Base-by-base conservation (phyloP, 2,329 filamentous ascomycete genomes). In the Peltaster fructicola region DNA sequence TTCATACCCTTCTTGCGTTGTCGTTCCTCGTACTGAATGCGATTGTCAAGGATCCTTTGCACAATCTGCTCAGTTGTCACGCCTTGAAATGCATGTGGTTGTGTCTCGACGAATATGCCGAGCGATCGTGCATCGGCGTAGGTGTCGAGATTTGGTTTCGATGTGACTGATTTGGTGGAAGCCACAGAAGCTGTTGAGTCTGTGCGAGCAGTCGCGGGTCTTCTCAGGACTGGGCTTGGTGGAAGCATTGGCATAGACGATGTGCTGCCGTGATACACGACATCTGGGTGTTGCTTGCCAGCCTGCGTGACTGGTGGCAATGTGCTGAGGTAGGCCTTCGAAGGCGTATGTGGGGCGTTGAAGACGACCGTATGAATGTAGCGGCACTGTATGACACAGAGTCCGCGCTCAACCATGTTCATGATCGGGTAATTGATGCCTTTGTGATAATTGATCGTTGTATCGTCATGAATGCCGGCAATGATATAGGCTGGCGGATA, bases 341-440 rank as follows among this genome's bases (percentile, higher is more conserved):
- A 79, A 3, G 85, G 81, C 3, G 74, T 71, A 48, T 91, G 92
- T 1, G 88, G 88, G 0, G 88, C 81, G 17, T 78, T 80, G 45
- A 98, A 91, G 33, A 95, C 60, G 27, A 91, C 73, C 18, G 79
- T 73, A 48, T 91, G 68, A 43, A 95, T 65, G 54, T 91, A 91
- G 73, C 76, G 76, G 61, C 88, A 98, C 47, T 98, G 88, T 34
- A 95, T 59, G 15, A 95, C 85, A 48, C 88, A 98, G 12, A 98
- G 69, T 2, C 84, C 84, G 20, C 88, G 75, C 59, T 98, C 88
- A 43, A 85, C 92, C 29, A 92, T 84, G 58, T 95, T 98, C 88
- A 98, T 98, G 56, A 98, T 95, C 14, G 88, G 88, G 48, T 93
- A 98, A 56, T 98, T 98, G 41, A 93, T 65, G 17, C 88, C 85